Evolutionary conservation across 371 early-diverging fungal genomes (phyloP).

Genomic region (Mucor ambiguus): DNA sequence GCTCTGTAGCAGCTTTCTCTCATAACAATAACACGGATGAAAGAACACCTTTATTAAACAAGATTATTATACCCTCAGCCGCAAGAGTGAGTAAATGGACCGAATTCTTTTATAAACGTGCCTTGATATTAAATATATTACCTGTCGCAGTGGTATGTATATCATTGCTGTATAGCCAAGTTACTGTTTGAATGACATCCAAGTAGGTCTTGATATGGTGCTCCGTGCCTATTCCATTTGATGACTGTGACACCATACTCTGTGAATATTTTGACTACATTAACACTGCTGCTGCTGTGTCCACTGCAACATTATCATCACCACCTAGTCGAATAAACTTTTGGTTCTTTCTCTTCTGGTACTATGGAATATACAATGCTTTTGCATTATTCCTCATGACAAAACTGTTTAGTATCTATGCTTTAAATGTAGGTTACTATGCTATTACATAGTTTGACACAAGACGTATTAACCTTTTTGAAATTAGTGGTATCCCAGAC

Average conservation of each 20-base stretch:
- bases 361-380: constrained; percentile 77
- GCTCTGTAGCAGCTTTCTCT: constrained; percentile 12
- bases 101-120: constrained; percentile 48
- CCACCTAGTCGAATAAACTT: constrained; percentile 60
- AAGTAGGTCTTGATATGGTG: constrained; percentile 40
- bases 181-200: neutral
- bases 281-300: constrained; percentile 11
- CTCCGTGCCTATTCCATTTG: constrained; percentile 39
- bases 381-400: constrained; percentile 70
- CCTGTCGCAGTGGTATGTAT: constrained; percentile 47
- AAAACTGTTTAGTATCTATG: constrained; percentile 74
- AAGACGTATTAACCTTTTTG: neutral
- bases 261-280: constrained; percentile 25
- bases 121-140: constrained; percentile 38
- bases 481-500: constrained; percentile 69
- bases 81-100: constrained; percentile 49
- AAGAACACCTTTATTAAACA: constrained; percentile 39
- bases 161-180: neutral
- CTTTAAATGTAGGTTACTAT: constrained; percentile 50
- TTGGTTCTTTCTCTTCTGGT: constrained; percentile 76
- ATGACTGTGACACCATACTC: constrained; percentile 24
- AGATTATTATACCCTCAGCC: constrained; percentile 41
- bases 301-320: constrained; percentile 9
- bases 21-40: constrained; percentile 30
- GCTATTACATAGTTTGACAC: constrained; percentile 1